phyloP scores from a whole-genome alignment of 495 filamentous ascomycete species.

The Elasticomyces elasticus region DNA sequence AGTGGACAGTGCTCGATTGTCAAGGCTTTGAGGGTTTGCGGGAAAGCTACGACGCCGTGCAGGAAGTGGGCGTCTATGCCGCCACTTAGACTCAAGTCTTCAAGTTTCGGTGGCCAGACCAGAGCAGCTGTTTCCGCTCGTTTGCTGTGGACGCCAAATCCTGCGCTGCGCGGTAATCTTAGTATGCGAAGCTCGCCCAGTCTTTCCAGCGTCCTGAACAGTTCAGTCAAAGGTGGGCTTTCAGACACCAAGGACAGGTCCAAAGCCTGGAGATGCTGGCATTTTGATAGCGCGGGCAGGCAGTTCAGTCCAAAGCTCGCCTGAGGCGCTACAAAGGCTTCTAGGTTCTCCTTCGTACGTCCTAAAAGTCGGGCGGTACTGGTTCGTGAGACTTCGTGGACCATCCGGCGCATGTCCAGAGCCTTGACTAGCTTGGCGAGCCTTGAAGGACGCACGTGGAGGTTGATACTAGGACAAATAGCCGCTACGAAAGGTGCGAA shows the following conservation, averaged over 20 bases:
- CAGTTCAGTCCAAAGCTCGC: slow-evolving; percentile 55
- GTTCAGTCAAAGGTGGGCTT: slow-evolving; percentile 39
- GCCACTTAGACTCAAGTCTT: slow-evolving; percentile 37
- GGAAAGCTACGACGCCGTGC: slow-evolving; percentile 25
- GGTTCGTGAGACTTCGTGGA: slow-evolving; percentile 57
- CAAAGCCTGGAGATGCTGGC: slow-evolving; percentile 42
- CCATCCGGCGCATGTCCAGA: slow-evolving; percentile 50
- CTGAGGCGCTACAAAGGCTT: slow-evolving; percentile 55
- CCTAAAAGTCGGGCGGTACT: slow-evolving; percentile 55
- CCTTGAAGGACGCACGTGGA: slow-evolving; percentile 43
- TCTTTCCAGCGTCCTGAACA: slow-evolving; percentile 45
- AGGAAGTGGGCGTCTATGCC: slow-evolving; percentile 38
- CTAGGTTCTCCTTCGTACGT: slow-evolving; percentile 46
- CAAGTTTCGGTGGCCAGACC: slow-evolving; percentile 39
- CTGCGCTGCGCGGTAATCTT: slow-evolving; percentile 46
- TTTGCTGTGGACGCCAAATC: slow-evolving; percentile 23
- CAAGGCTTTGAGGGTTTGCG: slow-evolving; percentile 28
- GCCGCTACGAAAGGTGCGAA: slow-evolving; percentile 52
- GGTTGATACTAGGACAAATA: slow-evolving; percentile 51
- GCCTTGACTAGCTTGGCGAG: slow-evolving; percentile 46
- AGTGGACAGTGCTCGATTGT: slow-evolving; percentile 32
- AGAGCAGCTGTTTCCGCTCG: slow-evolving; percentile 16
- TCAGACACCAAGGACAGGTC: slow-evolving; percentile 53
- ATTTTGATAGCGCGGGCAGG: slow-evolving; percentile 55
- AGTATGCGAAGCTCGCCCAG: slow-evolving; percentile 42